Evolutionary conservation across 257 asterid genomes (phyloP).

Genomic region (Fraxinus quadrangulata): DNA sequence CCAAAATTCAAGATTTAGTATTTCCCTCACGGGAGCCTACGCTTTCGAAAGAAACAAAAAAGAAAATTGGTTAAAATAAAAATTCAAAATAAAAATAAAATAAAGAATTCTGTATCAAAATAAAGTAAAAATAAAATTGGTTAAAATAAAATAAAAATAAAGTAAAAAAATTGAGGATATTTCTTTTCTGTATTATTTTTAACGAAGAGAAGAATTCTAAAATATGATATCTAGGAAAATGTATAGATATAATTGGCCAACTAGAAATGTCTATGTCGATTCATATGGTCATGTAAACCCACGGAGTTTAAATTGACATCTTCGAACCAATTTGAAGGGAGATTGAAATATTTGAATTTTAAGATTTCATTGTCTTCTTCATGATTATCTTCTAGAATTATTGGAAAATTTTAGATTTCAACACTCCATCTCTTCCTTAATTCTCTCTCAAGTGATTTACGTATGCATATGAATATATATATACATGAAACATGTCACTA

Average conservation of each 20-base stretch:
- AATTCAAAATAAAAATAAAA: too few relatives aligned
- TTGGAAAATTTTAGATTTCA: background rate
- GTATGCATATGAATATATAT: background rate
- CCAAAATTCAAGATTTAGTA: slow-evolving; percentile 11
- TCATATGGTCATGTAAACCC: background rate
- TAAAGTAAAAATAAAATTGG: slow-evolving; percentile 23
- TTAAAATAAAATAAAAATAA: background rate
- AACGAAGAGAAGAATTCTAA: background rate
- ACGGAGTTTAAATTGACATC: background rate
- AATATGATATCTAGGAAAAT: too few relatives aligned
- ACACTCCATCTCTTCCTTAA: background rate
- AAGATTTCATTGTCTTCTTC: background rate
- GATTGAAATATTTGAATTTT: background rate
- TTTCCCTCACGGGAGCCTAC: slow-evolving; percentile 16
- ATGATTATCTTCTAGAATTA: background rate
- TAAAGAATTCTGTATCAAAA: too few relatives aligned
- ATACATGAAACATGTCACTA: background rate
- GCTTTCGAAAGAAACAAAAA: background rate
- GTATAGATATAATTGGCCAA: background rate
- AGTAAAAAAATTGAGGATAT: too few relatives aligned
- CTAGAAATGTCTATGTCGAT: background rate
- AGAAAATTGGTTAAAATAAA: slow-evolving; percentile 22
- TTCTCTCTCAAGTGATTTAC: background rate
- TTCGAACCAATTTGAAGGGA: background rate
- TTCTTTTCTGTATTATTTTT: background rate